phyloP scores from a whole-genome alignment of 805 yeast species.

The Sugiyamaella floridensis region DNA sequence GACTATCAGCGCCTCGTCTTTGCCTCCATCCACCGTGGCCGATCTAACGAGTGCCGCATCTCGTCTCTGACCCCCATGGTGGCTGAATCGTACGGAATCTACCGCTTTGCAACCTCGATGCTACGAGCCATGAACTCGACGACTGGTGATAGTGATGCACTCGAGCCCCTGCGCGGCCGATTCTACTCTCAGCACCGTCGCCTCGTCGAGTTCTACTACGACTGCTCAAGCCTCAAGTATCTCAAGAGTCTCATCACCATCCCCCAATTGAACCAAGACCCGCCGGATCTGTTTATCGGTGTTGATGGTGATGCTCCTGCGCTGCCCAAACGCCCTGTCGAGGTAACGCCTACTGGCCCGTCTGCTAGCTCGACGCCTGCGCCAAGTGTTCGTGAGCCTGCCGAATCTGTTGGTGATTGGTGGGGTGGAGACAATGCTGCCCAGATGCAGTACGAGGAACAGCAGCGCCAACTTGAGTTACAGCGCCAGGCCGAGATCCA shows the following conservation, averaged over 20 bases:
- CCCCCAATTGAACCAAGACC: conserved; percentile 54
- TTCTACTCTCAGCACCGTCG: conserved; percentile 64
- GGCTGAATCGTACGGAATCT: conserved; percentile 86
- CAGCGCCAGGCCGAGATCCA: conserved; percentile 59
- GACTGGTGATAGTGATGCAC: conserved; percentile 65
- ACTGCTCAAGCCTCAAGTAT: conserved; percentile 77
- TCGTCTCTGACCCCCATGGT: conserved; percentile 86
- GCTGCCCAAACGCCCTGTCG: conserved; percentile 36
- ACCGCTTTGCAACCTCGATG: conserved; percentile 85
- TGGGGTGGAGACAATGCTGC: conserved; percentile 35
- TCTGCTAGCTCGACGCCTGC: conserved; percentile 25
- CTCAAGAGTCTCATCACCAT: conserved; percentile 73
- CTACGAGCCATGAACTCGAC: conserved; percentile 76
- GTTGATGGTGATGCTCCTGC: conserved; percentile 37
- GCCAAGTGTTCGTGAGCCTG: conserved; percentile 27
- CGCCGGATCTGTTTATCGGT: conserved; percentile 50
- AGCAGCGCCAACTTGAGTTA: conserved; percentile 53
- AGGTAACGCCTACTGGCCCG: conserved; percentile 20
- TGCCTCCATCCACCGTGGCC: conserved; percentile 57
- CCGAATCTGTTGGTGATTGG: conserved; percentile 37
- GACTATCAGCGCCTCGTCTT: conserved; percentile 71
- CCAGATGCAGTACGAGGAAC: conserved; percentile 49
- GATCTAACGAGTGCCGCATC: conserved; percentile 64
- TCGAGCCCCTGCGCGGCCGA: conserved; percentile 65
- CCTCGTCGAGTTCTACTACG: conserved; percentile 78